Percentiles rank a stretch among this genome's conserved stretches.
Evolutionary conservation across 2,329 filamentous ascomycete species (phyloP).

Genomic region (Beauveria rudraprayagi): DNA sequence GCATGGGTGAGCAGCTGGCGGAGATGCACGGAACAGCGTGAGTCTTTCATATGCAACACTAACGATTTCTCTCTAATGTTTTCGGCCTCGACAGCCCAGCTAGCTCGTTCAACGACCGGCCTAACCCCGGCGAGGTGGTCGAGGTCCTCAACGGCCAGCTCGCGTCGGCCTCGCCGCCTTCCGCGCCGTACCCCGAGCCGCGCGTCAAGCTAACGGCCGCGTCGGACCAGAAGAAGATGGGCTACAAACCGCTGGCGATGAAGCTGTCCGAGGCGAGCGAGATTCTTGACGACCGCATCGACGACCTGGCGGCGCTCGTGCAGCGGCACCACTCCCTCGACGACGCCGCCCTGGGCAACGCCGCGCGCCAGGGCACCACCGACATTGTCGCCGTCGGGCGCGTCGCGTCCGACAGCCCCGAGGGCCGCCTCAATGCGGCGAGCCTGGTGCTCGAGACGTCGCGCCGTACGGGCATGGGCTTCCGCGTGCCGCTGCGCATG

Average conservation of each 20-base stretch:
- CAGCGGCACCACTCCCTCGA: slow-evolving; percentile 69
- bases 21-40: slow-evolving; percentile 23
- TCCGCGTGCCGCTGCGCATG: slow-evolving; percentile 73
- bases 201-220: slow-evolving; percentile 79
- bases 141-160: slow-evolving; percentile 79
- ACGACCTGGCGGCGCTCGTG: slow-evolving; percentile 71
- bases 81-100: background rate
- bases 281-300: slow-evolving; percentile 89
- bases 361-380: slow-evolving; percentile 72
- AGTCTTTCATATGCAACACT: slow-evolving; percentile 11
- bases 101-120: slow-evolving; percentile 59
- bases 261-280: slow-evolving; percentile 88
- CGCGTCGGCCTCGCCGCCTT: slow-evolving; percentile 55
- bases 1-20: slow-evolving; percentile 26
- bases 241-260: slow-evolving; percentile 90
- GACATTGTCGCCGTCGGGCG: slow-evolving; percentile 87
- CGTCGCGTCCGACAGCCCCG: slow-evolving; percentile 79
- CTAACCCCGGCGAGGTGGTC: slow-evolving; percentile 70
- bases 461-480: slow-evolving; percentile 70
- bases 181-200: slow-evolving; percentile 63
- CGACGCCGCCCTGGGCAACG: slow-evolving; percentile 76
- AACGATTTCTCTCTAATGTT: background rate
- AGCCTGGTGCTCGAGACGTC: slow-evolving; percentile 87
- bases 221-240: slow-evolving; percentile 83
- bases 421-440: slow-evolving; percentile 77